Evolutionary conservation across 257 asterid genomes (phyloP), one percentile per base, ranked within the genome.

Genomic region (Ligustrum vulgare): DNA sequence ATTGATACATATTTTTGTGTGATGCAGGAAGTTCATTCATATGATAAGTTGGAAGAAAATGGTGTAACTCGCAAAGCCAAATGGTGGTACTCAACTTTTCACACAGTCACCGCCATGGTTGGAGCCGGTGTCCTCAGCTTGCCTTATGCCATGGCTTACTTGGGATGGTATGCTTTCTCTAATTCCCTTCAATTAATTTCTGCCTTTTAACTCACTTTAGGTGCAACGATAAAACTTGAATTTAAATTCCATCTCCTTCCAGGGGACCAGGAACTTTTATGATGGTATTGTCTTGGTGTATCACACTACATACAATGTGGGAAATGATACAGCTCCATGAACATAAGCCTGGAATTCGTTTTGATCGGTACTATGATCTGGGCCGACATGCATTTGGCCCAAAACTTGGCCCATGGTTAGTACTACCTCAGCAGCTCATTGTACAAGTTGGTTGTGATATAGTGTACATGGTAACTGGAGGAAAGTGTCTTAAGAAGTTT

Each of bases 401-500:
- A 35, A 86, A 70, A 39, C 86, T 82, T 0, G 97, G 98, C 66
- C 79, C 97, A 0, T 93, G 95, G 97, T 82, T 93, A 12, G 98
- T 93, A 71, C 92, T 93, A 0, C 98, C 98, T 22, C 97, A 90
- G 76, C 97, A 93, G 74, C 88, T 90, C 3, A 90, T 93, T 41
- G 98, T 93, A 66, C 95, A 93, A 80, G 92, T 93, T 20, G 97
- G 98, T 4, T 91, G 98, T 64, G 94, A 90, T 78, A 88, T 93
- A 34, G 97, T 93, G 15, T 93, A 91, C 77, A 88, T 93, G 98
- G 98, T 91, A 8, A 93, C 98, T 2, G 98, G 98, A 2, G 98
- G 98, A 4, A 91, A 82, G 66, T 93, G 98, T 20, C 87, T 93
- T 11, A 86, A 83, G 81, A 90, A 93, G 25, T 91, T 93, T 84